Base-by-base conservation (phyloP, 352 stramenopile genomes). In the Pythium rishiriense region DNA sequence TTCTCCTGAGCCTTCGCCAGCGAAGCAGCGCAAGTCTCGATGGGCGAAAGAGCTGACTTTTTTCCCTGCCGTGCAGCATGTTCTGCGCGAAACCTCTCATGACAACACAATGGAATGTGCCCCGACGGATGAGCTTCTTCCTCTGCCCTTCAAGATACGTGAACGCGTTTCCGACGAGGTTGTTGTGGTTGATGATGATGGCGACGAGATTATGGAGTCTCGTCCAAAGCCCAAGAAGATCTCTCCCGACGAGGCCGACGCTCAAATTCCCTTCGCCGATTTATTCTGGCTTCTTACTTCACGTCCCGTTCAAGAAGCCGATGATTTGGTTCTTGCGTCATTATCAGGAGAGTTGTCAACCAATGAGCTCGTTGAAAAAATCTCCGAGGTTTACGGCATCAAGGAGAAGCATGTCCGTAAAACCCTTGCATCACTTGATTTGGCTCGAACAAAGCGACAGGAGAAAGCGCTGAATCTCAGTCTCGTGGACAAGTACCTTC, bases 401-500 rank as follows among this genome's bases (percentile, higher is more conserved):
- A 75, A 74, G 6, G 83, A 93, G 42, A 81, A 86, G 26, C 74
- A 69, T 37, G 69, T 93, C 3, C 76, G 78, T 47, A 80, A 88
- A 22, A 67, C 85, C 4, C 68, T 89, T 12, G 57, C 65, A 4
- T 70, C 76, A 12, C 63, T 92, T 22, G 69, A 87, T 28, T 53
- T 57, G 3, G 79, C 83, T 14, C 75, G 66, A 14, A 54, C 47
- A 2, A 90, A 88, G 39, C 79, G 76, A 3, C 61, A 74, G 24
- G 64, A 75, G 19, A 82, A 84, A 21, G 65, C 68, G n/a, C 64
- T 62, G 9, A 92, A 90, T 31, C 61, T 92, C 28, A 79, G 78
- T 15, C 68, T 88, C 8, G 85, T 91, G 41, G 85, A 93, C 47
- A 75, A 73, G 10, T 94, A 91, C 56, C 45, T 77, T 22, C 85